Evolutionary conservation across 2,329 filamentous ascomycete genomes (phyloP), one percentile per base, ranked within the genome.

Genomic region (Microdochium nivale): DNA sequence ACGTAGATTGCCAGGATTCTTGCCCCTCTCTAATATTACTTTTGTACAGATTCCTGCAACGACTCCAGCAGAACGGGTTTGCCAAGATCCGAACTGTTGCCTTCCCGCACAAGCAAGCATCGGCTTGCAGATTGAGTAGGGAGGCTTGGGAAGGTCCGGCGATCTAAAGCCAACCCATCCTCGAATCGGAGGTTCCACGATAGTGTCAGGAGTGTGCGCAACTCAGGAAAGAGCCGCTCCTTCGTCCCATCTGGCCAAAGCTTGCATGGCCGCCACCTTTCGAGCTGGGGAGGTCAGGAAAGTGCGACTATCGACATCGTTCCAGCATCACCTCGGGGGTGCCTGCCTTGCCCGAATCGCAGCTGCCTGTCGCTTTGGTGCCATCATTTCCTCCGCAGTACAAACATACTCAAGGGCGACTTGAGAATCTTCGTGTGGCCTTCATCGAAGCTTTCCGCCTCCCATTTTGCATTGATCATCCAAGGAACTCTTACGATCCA

Each of bases 81-180:
- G 83, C 86, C 58, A 94, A 90, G 63, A 88, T 96, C 69, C 84
- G 84, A 53, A 90, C 96, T 63, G 78, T 97, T 49, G 80, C 84
- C 1, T 90, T 99, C 57, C 86, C 90, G 1, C 91, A 97, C 66
- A 99, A 99, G 68, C 90, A 95, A 66, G 84, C 89, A 7, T 95
- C 91, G 69, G 78, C 92, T 55, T 87, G 95, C 70, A 87, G 86
- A 61, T 78, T 95, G 56, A 78, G 82, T 52, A 78, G 92, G 54
- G 90, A 96, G 58, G 80, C 78, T 21, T 97, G 90, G 87, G 80
- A 87, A 47, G 83, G 81, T 0, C 89, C 89, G 14, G 74, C 73
- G 3, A 59, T 86, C 52, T 65, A 55, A 62, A 47, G 43, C n/a
- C 11, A 48, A 43, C 46, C 25, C 19, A 23, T 23, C 21, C 3